Evolutionary conservation across 306 rosid genomes (phyloP), one percentile per base, ranked within the genome.

Genomic region (Fragaria vesca): DNA sequence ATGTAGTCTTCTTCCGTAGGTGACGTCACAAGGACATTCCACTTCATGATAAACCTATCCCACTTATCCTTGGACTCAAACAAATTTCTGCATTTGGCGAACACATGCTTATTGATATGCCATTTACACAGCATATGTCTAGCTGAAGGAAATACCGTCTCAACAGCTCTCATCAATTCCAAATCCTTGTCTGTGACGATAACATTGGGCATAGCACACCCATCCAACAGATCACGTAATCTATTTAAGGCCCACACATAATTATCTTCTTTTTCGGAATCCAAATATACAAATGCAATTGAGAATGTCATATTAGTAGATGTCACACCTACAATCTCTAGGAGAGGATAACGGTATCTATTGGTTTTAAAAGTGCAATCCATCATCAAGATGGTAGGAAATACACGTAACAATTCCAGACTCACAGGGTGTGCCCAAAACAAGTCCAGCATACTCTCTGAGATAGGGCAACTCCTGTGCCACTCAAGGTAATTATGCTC

Each of bases 361-460:
- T 75, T 75, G 45, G 71, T 61, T 69, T 61, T 75, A 21, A 26
- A 75, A 1, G 48, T 75, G 71, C 61, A 75, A 75, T 42, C 78
- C 58, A 75, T 46, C 45, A 58, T 18, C 58, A 75, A 61, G 15
- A 62, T 12, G 60, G 46, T 18, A 10, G 78, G 71, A 75, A 62
- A 62, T 43, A 60, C 70, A 60, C 71, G 61, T 10, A 75, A 48
- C 60, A 45, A 75, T 15, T 60, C 78, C 30, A 75, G 18, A 15
- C 70, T 46, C 76, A 73, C 76, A 73, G 66, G 76, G 20, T 79
- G 82, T 24, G 77, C 52, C 82, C 77, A 79, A 32, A 61, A 71
- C 32, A 79, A 71, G 72, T 61, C 81, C 34, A 12, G 55, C 58
- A 71, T 77, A 61, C 46, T 46, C 4, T 50, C 77, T 34, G 63